Percentiles rank a stretch among this genome's conserved stretches.
These are phyloP conservation scores for Fraxinus excelsior DNA, from an alignment of 257 asterid genomes.

Conservation along the genomic window DNA sequence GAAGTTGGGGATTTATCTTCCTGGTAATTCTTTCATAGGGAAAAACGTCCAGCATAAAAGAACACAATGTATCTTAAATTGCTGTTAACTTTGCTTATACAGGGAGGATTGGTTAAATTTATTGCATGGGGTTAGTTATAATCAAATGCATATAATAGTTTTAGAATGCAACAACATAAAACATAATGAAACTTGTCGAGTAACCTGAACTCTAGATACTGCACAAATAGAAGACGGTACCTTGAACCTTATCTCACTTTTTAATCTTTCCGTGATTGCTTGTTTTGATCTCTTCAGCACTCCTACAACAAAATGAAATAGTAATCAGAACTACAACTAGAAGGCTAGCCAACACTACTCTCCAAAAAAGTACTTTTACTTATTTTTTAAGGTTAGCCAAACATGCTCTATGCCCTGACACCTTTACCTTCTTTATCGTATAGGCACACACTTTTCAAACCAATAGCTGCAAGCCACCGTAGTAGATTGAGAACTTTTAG, in stretches of 20 bases:
- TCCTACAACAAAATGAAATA: slow-evolving; percentile 45
- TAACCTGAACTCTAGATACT: slow-evolving; percentile 8
- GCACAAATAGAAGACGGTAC: slow-evolving; percentile 37
- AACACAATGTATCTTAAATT: background rate
- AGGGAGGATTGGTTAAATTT: background rate
- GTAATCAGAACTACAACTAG: slow-evolving; percentile 20
- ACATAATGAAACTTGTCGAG: too few relatives aligned
- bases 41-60: background rate
- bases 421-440: too few relatives aligned
- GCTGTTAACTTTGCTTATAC: background rate
- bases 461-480: too few relatives aligned
- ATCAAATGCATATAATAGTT: background rate
- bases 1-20: background rate
- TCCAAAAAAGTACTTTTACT: background rate
- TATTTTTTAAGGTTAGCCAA: background rate
- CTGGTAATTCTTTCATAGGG: background rate
- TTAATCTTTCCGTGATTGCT: slow-evolving; percentile 51
- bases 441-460: too few relatives aligned
- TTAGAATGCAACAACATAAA: slow-evolving; percentile 6
- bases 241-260: slow-evolving; percentile 42
- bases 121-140: background rate
- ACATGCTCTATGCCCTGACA: background rate
- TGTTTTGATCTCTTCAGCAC: slow-evolving; percentile 75
- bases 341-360: slow-evolving; percentile 16
- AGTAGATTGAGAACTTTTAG: too few relatives aligned